Conservation (phyloP, 2,329 filamentous ascomycete species). For the Xylaria sp. region DNA sequence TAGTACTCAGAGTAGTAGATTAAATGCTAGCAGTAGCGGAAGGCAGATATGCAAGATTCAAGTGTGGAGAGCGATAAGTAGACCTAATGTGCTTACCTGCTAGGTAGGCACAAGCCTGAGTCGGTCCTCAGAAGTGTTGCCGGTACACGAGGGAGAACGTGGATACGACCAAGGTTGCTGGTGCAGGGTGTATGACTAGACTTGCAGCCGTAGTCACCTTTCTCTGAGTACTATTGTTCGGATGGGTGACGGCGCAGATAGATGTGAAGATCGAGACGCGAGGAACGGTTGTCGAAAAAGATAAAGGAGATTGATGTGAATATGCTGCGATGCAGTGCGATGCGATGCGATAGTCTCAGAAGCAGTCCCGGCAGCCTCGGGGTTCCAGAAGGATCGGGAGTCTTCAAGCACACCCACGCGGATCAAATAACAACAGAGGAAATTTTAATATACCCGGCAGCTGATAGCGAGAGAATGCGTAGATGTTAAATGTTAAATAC, state of each 20-base stretch:
- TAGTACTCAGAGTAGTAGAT: neutral
- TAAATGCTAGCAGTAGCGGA: neutral
- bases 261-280: conserved; percentile 2
- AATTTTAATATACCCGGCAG: neutral
- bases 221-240: conserved; percentile 9
- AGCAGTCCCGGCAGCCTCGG: conserved; percentile 28
- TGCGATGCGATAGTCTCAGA: conserved; percentile 24
- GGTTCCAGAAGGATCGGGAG: conserved; percentile 45
- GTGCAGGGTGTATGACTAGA: neutral
- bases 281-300: conserved; percentile 28
- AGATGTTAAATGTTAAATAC: conserved; percentile 8
- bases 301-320: conserved; percentile 23
- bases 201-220: neutral
- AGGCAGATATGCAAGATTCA: neutral
- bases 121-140: conserved; percentile 13
- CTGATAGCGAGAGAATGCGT: conserved; percentile 8
- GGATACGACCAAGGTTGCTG: neutral
- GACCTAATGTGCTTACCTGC: conserved; percentile 26
- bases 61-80: neutral
- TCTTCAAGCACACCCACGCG: neutral
- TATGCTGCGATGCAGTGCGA: conserved; percentile 11
- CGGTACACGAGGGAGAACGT: conserved; percentile 5
- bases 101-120: conserved; percentile 9
- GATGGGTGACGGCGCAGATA: neutral
- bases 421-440: neutral